Evolutionary conservation across 495 filamentous ascomycete genomes (phyloP).

Genomic region (Tuber umbilicatum): DNA sequence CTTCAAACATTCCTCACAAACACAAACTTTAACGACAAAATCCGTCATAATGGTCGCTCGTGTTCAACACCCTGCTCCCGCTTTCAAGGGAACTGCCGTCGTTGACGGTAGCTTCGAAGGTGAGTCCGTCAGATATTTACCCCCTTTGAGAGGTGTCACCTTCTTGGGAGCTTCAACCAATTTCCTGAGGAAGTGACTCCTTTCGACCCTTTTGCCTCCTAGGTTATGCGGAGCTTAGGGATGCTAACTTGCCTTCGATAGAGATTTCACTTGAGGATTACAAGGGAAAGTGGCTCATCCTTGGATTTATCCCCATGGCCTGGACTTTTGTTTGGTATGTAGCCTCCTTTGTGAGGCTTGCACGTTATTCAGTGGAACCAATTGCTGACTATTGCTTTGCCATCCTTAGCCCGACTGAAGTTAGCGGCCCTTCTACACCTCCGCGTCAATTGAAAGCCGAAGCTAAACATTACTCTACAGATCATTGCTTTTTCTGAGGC

Average conservation of each 20-base stretch:
- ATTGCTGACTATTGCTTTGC: slow-evolving; percentile 18
- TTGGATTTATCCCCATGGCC: slow-evolving; percentile 51
- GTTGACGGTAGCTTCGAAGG: slow-evolving; percentile 49
- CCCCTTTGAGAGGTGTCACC: not conserved
- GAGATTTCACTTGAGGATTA: slow-evolving; percentile 47
- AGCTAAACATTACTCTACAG: slow-evolving; percentile 32
- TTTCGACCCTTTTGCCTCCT: not conserved
- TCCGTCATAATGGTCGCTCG: slow-evolving; percentile 43
- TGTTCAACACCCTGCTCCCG: slow-evolving; percentile 51
- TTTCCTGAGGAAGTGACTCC: not conserved
- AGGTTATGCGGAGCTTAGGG: not conserved
- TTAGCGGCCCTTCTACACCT: slow-evolving; percentile 14
- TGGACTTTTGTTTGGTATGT: slow-evolving; percentile 51
- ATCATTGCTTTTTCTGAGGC: slow-evolving; percentile 50
- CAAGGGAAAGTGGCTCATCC: slow-evolving; percentile 49
- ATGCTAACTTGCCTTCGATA: slow-evolving; percentile 19
- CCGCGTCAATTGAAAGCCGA: not conserved
- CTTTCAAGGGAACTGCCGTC: slow-evolving; percentile 48
- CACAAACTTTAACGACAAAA: slow-evolving; percentile 12
- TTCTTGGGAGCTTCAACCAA: not conserved
- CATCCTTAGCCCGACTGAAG: slow-evolving; percentile 45
- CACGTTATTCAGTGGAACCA: slow-evolving; percentile 3
- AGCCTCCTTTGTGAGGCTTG: slow-evolving; percentile 10
- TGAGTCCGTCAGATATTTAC: slow-evolving; percentile 37
- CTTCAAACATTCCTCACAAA: not conserved